Conservation (phyloP, 805 yeast species). For the Suhomyces canberraensis region DNA sequence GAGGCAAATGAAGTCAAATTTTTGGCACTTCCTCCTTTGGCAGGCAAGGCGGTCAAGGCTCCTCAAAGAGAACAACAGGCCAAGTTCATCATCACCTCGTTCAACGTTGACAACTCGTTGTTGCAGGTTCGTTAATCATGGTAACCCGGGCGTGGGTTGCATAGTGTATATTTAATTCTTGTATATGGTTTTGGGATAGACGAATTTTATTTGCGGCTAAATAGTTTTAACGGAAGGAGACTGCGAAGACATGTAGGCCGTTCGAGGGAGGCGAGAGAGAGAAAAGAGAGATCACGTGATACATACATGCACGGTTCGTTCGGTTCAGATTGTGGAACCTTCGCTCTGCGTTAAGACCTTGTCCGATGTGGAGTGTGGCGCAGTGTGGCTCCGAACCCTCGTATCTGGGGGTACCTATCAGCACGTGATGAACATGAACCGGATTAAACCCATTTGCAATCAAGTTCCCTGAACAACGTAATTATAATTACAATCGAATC, state of each 20-base stretch:
- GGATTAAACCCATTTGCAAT: too few species aligned
- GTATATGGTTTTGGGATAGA: neutral
- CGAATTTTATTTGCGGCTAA: slow-evolving; percentile 4
- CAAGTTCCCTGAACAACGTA: too few species aligned
- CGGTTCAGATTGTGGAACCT: too few species aligned
- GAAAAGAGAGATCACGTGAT: too few species aligned
- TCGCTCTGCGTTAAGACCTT: too few species aligned
- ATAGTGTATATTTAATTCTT: neutral
- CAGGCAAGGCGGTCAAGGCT: neutral
- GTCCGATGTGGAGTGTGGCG: too few species aligned
- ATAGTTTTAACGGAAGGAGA: slow-evolving; percentile 1
- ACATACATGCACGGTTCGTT: too few species aligned
- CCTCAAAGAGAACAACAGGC: slow-evolving; percentile 4
- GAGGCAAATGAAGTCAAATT: slow-evolving; percentile 16
- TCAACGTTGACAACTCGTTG: slow-evolving; percentile 27
- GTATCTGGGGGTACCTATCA: too few species aligned
- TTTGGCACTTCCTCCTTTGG: slow-evolving; percentile 17
- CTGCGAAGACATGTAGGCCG: neutral
- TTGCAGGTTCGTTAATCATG: slow-evolving; percentile 13
- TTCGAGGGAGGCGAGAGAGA: neutral
- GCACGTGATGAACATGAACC: too few species aligned
- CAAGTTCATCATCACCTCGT: slow-evolving; percentile 34
- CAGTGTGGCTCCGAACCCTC: too few species aligned
- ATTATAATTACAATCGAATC: too few species aligned
- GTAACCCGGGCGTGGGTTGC: slow-evolving; percentile 1